Conservation (phyloP, 2,329 filamentous ascomycete genomes). For the Neophaeococcomyces mojaviensis region DNA sequence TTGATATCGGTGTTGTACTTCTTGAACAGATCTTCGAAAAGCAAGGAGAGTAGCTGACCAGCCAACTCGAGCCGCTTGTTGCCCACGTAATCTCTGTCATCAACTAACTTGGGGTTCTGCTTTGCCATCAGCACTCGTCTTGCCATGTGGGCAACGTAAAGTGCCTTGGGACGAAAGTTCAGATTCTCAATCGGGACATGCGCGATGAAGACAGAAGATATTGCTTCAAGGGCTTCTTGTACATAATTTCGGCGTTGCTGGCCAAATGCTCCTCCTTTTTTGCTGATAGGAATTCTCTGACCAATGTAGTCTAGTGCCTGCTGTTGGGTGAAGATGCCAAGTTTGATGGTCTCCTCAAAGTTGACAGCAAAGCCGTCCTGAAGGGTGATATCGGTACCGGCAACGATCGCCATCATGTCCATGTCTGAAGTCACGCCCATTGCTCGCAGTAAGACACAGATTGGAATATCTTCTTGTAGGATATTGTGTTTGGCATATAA, state of each 20-base stretch:
- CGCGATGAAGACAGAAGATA: constrained; percentile 87
- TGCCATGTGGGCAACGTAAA: constrained; percentile 96
- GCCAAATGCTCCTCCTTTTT: constrained; percentile 50
- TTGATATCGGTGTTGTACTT: constrained; percentile 85
- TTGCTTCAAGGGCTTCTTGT: constrained; percentile 84
- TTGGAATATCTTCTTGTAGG: constrained; percentile 84
- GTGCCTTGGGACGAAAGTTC: constrained; percentile 92
- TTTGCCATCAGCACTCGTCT: constrained; percentile 92
- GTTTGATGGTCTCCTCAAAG: constrained; percentile 82
- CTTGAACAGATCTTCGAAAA: constrained; percentile 98
- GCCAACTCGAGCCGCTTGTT: constrained; percentile 95
- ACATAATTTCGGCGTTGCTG: constrained; percentile 67
- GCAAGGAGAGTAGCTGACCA: constrained; percentile 81
- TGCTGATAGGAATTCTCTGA: constrained; percentile 76
- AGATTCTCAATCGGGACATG: constrained; percentile 87
- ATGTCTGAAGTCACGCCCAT: constrained; percentile 90
- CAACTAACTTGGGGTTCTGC: constrained; percentile 79
- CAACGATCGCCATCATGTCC: constrained; percentile 86
- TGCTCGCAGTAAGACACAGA: constrained; percentile 86
- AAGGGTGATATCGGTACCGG: constrained; percentile 77
- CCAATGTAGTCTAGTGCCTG: constrained; percentile 93
- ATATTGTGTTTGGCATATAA: constrained; percentile 82
- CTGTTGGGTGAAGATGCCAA: constrained; percentile 83
- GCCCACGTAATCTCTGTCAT: constrained; percentile 94
- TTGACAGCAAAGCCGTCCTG: constrained; percentile 95